Evolutionary conservation across 768 basidiomycete species (phyloP).

Genomic region (Boletus vinaceobasis): DNA sequence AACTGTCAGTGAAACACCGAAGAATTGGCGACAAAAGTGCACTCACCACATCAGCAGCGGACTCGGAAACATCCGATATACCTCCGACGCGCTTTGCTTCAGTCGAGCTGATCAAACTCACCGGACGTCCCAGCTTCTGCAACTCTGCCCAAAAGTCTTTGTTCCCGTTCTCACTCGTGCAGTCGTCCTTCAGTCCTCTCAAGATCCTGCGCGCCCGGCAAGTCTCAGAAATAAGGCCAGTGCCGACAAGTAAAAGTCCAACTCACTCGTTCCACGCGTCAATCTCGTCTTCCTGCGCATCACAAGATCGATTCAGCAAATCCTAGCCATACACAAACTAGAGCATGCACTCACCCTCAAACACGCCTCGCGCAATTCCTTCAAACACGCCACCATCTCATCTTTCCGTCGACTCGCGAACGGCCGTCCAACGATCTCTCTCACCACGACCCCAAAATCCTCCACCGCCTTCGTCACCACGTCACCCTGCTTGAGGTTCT

Average conservation of each 20-base stretch:
- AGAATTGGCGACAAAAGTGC: background rate
- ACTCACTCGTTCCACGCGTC: slow-evolving; percentile 76
- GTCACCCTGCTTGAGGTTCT: slow-evolving; percentile 69
- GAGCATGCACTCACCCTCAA: slow-evolving; percentile 46
- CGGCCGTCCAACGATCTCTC: slow-evolving; percentile 64
- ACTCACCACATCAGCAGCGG: slow-evolving; percentile 52
- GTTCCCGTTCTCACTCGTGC: slow-evolving; percentile 56
- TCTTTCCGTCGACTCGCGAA: slow-evolving; percentile 65
- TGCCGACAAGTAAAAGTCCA: background rate
- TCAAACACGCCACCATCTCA: slow-evolving; percentile 75
- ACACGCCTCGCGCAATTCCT: slow-evolving; percentile 60
- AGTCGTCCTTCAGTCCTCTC: slow-evolving; percentile 52
- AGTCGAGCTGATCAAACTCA: slow-evolving; percentile 58
- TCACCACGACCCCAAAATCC: slow-evolving; percentile 69
- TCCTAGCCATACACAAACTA: background rate
- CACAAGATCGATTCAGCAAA: background rate
- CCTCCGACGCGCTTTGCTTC: slow-evolving; percentile 64
- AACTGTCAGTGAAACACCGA: background rate
- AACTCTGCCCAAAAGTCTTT: slow-evolving; percentile 64
- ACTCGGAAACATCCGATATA: slow-evolving; percentile 53
- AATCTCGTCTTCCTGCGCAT: slow-evolving; percentile 70
- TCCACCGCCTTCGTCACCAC: slow-evolving; percentile 82
- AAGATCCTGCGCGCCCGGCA: slow-evolving; percentile 49
- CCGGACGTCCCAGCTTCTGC: slow-evolving; percentile 43
- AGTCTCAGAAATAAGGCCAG: background rate